Base-by-base conservation (phyloP, 2,329 filamentous ascomycete species). In the Zopfia rhizophila region DNA sequence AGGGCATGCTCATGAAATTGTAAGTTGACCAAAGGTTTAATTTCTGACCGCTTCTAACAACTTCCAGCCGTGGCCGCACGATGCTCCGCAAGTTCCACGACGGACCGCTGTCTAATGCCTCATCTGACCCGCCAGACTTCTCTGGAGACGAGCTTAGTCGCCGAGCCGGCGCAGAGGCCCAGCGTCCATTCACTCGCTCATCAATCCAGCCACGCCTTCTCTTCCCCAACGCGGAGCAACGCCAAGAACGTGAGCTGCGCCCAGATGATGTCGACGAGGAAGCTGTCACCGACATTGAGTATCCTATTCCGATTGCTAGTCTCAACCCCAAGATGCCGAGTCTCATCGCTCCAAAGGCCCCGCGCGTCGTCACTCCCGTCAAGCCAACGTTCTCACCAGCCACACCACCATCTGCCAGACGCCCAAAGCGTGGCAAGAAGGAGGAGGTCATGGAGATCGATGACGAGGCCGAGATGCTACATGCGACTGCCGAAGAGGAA, bases 1-100 rank as follows among this genome's bases (percentile, higher is more conserved):
- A 93, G 68, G 90, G 90, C 48, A 80, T 91, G 64, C 76, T 91
- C 51, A 90, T 86, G 60, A 81, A 86, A 10, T 93, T 93, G 88
- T 91, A 80, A 81, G 88, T 86, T n/a, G 10, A 14, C 18, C 14
- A 7, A 14, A 19, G 13, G 17, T 14, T 18, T 25, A 12, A 8
- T 2, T 30, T 11, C 19, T 28, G 1, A 45, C 17, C 21, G 30
- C n/a, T 18, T 25, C 48, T 38, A 45, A 44, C 33, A 22, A 36
- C 42, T 62, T 70, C 68, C 38, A 91, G 88, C 78, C 90, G 90
- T 60, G 90, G 90, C 67, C 90, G 88, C 77, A 90, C 85, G 66
- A 78, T 90, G 45, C 91, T 90, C 75, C 85, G 86, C 69, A 88
- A 86, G 63, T 90, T 87, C 57, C 70, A 74, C 17, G 73, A 78